Percentiles rank a stretch among this genome's conserved stretches.
phyloP scores from a whole-genome alignment of 2,329 filamentous ascomycete species.

The Sarocladium kiliense region DNA sequence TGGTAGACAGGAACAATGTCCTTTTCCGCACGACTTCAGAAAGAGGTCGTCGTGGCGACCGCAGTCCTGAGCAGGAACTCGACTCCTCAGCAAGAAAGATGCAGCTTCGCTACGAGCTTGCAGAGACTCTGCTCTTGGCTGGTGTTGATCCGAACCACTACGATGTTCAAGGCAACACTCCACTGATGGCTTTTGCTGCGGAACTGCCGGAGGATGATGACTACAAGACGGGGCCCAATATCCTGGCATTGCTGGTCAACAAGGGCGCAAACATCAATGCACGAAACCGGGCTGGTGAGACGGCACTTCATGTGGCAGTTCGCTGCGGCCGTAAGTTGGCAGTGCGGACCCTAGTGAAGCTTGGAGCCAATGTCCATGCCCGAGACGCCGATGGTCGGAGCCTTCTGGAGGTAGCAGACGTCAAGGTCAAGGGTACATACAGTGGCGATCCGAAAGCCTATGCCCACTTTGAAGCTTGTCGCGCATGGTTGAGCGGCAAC shows the following conservation, averaged over 20 bases:
- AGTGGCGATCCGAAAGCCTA: slow-evolving; percentile 24
- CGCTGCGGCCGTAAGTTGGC: slow-evolving; percentile 49
- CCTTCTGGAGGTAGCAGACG: slow-evolving; percentile 41
- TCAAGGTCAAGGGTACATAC: slow-evolving; percentile 23
- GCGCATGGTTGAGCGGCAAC: slow-evolving; percentile 38
- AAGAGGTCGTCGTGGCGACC: not conserved
- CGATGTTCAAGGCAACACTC: slow-evolving; percentile 45
- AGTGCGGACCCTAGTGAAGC: slow-evolving; percentile 38
- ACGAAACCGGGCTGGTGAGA: slow-evolving; percentile 50
- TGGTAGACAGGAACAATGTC: slow-evolving; percentile 26
- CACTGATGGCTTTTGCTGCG: slow-evolving; percentile 49
- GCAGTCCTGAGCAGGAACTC: slow-evolving; percentile 13
- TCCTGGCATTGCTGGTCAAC: slow-evolving; percentile 37
- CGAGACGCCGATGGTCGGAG: slow-evolving; percentile 39
- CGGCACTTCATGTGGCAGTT: slow-evolving; percentile 49
- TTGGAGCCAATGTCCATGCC: slow-evolving; percentile 42
- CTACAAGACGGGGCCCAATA: slow-evolving; percentile 39
- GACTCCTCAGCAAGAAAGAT: slow-evolving; percentile 29
- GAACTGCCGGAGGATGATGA: slow-evolving; percentile 46
- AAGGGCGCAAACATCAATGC: slow-evolving; percentile 41
- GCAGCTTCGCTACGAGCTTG: slow-evolving; percentile 19
- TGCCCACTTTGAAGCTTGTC: slow-evolving; percentile 39
- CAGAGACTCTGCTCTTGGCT: slow-evolving; percentile 26
- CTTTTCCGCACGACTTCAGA: not conserved
- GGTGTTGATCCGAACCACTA: slow-evolving; percentile 48